Base-by-base conservation (phyloP, 495 filamentous ascomycete genomes). In the Mytilinidion resinicola region DNA sequence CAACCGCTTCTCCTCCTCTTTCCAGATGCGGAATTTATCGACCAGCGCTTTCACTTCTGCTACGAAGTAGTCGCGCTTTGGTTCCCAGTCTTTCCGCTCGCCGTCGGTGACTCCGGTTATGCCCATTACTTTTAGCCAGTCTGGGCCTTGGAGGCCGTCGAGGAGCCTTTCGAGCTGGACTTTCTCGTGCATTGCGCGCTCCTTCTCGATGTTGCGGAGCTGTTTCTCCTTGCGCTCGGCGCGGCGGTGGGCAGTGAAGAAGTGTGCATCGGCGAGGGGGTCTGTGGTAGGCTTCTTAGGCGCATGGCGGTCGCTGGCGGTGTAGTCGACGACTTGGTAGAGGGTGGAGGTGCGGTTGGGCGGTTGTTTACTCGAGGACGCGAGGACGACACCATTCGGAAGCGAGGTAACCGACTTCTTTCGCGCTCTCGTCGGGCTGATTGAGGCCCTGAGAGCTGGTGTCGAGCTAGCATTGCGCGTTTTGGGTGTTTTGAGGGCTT, bases 111-210 rank as follows among this genome's bases (percentile, higher is more conserved):
- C 82, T 10, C 88, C 87, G 50, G 82, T 88, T 44, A 97, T 85
- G n/a, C 93, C 93, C 85, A 99, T 92, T 1, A 89, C 79, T 54
- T 88, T 86, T 55, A 96, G 76, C 93, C 93, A 99, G 67, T 96
- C 93, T 38, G 83, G 86, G n/a, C 91, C 84, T 67, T 87, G 85
- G 4, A 99, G 79, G 39, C 89, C 90, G 47, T 93, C 90, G 38
- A 96, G 80, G 38, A 96, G 76, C 8, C 91, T 81, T 53, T 93
- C 88, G 38, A 96, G 81, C 63, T 91, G 86, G 52, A 90, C 84
- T 62, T 90, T 89, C 67, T 97, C 90, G 77, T 96, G 91, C 72
- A 92, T 88, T 2, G 92, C 90, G 1, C 87, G 83, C 60, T 93
- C 90, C 66, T 87, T 90, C 69, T 97, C 95, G 39, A 92, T 87